A percentile compares a stretch with the other conserved stretches of the same genome.
These are phyloP conservation scores for Emericellopsis terricola DNA, from an alignment of 495 filamentous ascomycete species.

Conservation along the genomic window DNA sequence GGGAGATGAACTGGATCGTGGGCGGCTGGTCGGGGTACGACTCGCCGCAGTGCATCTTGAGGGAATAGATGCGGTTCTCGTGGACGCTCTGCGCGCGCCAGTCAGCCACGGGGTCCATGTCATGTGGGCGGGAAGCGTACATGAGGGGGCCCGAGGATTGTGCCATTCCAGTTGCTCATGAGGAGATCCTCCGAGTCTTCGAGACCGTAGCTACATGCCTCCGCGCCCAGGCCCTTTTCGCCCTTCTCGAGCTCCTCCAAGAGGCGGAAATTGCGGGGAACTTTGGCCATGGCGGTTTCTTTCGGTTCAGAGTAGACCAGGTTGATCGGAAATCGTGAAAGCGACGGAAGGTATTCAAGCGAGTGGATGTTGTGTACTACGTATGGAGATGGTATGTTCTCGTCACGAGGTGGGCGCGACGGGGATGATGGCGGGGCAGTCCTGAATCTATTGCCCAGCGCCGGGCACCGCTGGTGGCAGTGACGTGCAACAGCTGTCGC, in stretches of 20 bases:
- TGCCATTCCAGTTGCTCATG: slow-evolving; percentile 98
- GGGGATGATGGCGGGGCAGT: too few species aligned
- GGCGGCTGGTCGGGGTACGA: slow-evolving; percentile 82
- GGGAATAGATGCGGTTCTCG: slow-evolving; percentile 95
- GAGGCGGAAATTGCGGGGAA: slow-evolving; percentile 88
- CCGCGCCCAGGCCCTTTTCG: slow-evolving; percentile 94
- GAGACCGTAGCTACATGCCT: slow-evolving; percentile 92
- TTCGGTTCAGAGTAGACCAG: too few species aligned
- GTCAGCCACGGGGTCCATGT: too few species aligned
- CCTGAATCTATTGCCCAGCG: too few species aligned
- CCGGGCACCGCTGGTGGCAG: not conserved
- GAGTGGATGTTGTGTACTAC: too few species aligned
- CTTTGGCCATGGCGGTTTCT: slow-evolving; percentile 42
- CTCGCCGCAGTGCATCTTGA: slow-evolving; percentile 90
- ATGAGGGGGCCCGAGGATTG: slow-evolving; percentile 91
- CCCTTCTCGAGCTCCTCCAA: slow-evolving; percentile 97
- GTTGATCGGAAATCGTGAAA: too few species aligned
- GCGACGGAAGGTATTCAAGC: too few species aligned
- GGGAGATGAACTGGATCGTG: slow-evolving; percentile 73
- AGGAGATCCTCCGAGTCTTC: slow-evolving; percentile 87
- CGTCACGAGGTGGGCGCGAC: too few species aligned
- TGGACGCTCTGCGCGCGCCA: slow-evolving; percentile 52
- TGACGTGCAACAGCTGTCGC: not conserved
- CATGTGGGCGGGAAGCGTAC: slow-evolving; percentile 36
- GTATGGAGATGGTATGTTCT: too few species aligned